phyloP scores from a whole-genome alignment of 805 yeast genomes.

The Scheffersomyces stipitis region DNA sequence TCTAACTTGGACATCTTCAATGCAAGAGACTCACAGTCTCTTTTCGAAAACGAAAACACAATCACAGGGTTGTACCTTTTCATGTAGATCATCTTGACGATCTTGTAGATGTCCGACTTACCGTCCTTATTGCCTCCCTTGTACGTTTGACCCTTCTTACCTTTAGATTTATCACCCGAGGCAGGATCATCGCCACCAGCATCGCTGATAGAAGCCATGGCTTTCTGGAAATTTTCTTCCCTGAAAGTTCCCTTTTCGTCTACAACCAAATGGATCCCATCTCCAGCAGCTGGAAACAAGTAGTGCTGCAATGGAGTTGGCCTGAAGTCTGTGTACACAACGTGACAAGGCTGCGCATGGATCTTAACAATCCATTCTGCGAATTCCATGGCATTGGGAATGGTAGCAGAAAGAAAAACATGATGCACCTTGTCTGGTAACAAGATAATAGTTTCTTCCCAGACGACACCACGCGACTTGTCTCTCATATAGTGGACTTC shows the following conservation, averaged over 20 bases:
- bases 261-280: slow-evolving; percentile 95
- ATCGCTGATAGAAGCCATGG: slow-evolving; percentile 90
- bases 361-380: slow-evolving; percentile 98
- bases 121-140: slow-evolving; percentile 84
- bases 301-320: slow-evolving; percentile 99
- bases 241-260: slow-evolving; percentile 96
- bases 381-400: slow-evolving; percentile 97
- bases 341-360: slow-evolving; percentile 96
- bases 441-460: slow-evolving; percentile 98
- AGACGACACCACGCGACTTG: slow-evolving; percentile 96
- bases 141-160: slow-evolving; percentile 75
- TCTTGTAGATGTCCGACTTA: slow-evolving; percentile 87
- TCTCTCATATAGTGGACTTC: slow-evolving; percentile 99
- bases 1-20: slow-evolving; percentile 94
- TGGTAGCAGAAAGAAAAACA: slow-evolving; percentile 92
- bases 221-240: slow-evolving; percentile 97
- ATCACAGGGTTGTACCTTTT: slow-evolving; percentile 96
- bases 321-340: slow-evolving; percentile 97
- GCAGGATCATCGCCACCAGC: slow-evolving; percentile 82
- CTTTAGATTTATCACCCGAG: slow-evolving; percentile 55
- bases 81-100: slow-evolving; percentile 96
- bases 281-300: slow-evolving; percentile 97
- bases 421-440: slow-evolving; percentile 95
- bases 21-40: slow-evolving; percentile 95
- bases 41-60: slow-evolving; percentile 95